Conservation (phyloP, 108 stramenopile genomes). For the Cyclotella cryptica region DNA sequence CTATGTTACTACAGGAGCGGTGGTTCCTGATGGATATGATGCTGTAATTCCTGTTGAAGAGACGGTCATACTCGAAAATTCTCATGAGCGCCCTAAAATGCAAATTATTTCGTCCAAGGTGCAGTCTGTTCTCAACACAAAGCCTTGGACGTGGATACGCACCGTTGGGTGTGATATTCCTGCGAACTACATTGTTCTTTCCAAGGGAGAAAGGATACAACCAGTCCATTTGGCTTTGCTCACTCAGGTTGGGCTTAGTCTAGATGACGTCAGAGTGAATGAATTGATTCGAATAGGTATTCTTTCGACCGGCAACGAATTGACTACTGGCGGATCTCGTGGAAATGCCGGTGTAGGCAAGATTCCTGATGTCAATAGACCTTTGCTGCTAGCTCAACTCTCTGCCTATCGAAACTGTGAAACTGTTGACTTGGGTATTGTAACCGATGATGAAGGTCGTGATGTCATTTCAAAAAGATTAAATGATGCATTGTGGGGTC, state of each 20-base stretch:
- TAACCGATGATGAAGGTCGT: constrained; percentile 70
- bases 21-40: constrained; percentile 71
- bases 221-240: constrained; percentile 74
- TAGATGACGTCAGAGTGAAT: constrained; percentile 50
- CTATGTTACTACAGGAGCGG: constrained; percentile 89
- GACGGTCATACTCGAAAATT: constrained; percentile 12
- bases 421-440: constrained; percentile 86
- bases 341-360: constrained; percentile 28
- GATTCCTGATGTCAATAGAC: constrained; percentile 95
- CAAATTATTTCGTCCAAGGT: constrained; percentile 36
- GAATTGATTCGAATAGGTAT: constrained; percentile 64
- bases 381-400: constrained; percentile 74
- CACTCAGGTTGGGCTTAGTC: constrained; percentile 56
- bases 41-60: constrained; percentile 88
- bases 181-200: constrained; percentile 55
- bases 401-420: constrained; percentile 49
- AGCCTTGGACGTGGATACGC: constrained; percentile 74
- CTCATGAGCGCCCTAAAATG: constrained; percentile 14
- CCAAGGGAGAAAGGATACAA: constrained; percentile 61
- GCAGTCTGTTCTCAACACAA: constrained; percentile 33
- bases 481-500: constrained; percentile 39
- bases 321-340: constrained; percentile 3
- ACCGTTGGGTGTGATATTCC: constrained; percentile 82
- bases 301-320: constrained; percentile 92
- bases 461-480: constrained; percentile 24